Percentiles rank a stretch among this genome's conserved stretches.
These are phyloP conservation scores for Agrocybe chaxingu DNA, from an alignment of 768 basidiomycete genomes.

Conservation along the genomic window DNA sequence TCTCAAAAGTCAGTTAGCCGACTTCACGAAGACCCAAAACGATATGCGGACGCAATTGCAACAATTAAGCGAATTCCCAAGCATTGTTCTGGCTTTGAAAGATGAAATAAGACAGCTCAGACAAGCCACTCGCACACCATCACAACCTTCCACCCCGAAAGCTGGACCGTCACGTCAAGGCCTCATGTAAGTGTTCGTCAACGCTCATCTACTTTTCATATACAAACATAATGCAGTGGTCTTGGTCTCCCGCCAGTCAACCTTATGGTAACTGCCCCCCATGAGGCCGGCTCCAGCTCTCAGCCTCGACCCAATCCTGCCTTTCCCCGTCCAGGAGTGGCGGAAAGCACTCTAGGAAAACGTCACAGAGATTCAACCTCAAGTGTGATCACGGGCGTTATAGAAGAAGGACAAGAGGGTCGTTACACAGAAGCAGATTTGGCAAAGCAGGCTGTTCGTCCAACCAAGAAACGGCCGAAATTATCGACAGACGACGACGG, in stretches of 20 bases:
- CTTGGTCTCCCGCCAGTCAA: conserved; percentile 20
- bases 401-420: conserved; percentile 41
- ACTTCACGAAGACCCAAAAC: conserved; percentile 18
- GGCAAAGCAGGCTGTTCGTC: conserved; percentile 36
- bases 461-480: conserved; percentile 53
- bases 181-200: conserved; percentile 14
- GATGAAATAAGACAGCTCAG: conserved; percentile 20
- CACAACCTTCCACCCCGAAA: conserved; percentile 23
- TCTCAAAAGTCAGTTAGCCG: conserved; percentile 16
- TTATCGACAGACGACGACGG: conserved; percentile 14
- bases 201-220: not conserved
- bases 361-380: conserved; percentile 52
- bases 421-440: conserved; percentile 32
- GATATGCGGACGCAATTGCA: conserved; percentile 12
- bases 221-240: conserved; percentile 12
- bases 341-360: conserved; percentile 60
- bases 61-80: conserved; percentile 19
- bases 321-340: conserved; percentile 35
- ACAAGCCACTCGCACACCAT: conserved; percentile 12
- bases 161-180: conserved; percentile 10
- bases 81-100: conserved; percentile 15
- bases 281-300: conserved; percentile 1
- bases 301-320: conserved; percentile 8
- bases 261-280: conserved; percentile 2
- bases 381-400: conserved; percentile 36